Base-by-base conservation (phyloP, 352 stramenopile genomes). In the Phytophthora hibernalis region DNA sequence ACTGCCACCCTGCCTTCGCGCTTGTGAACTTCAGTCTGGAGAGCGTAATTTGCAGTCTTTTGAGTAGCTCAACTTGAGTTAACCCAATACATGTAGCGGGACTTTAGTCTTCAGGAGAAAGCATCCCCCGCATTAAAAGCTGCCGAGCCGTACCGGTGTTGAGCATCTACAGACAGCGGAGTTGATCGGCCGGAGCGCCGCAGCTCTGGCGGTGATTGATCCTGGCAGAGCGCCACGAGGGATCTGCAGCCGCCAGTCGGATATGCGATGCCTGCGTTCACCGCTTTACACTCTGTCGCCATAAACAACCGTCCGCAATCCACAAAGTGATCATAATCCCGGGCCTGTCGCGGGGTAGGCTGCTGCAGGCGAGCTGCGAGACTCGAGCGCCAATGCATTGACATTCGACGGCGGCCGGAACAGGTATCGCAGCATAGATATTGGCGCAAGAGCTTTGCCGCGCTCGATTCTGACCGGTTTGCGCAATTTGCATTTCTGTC, bases 301-400 rank as follows among this genome's bases (percentile, higher is more conserved):
- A 68, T 70, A 65, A 70, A 61, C 63, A 59, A 12, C 40, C 47
- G 63, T 48, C 51, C 55, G 55, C 52, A 70, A 70, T 70, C 62
- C 30, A 20, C 24, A 57, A 54, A 35, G 28, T 48, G 47, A 58
- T 63, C 61, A 54, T 64, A n/a, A 20, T 22, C 35, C 24, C 24
- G 37, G 18, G 31, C 28, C 52, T 61, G 59, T 67, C 40, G 50
- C 42, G 24, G 24, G 42, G 18, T 59, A 30, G 31, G n/a, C 30
- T 50, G 33, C 35, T 12, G 47, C 45, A 35, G 45, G 37, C 43
- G 24, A 47, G 38, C 42, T 50, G 42, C 31, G 35, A 45, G 22
- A n/a, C 52, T 45, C 20, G 43, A 52, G n/a, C 44, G 11, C 37
- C 37, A 7, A 43, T 43, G 37, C 37, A 44, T 64, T 49, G 56